phyloP scores from a whole-genome alignment of 306 rosid genomes.

The Gastrolobium villosum region DNA sequence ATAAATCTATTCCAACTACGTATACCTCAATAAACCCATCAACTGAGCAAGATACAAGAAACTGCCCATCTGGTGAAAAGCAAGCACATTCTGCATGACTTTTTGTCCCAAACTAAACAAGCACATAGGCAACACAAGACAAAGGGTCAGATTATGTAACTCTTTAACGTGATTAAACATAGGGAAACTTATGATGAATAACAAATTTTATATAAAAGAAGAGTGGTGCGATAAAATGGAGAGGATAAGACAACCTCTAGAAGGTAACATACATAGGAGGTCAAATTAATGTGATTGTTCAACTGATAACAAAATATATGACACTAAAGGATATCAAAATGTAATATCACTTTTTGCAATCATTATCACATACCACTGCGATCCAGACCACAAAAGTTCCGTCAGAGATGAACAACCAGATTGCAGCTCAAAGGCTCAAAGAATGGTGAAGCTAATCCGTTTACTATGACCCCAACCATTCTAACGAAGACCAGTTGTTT shows the following conservation, averaged over 20 bases:
- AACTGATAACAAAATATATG: slow-evolving; percentile 6
- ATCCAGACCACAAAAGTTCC: neutral
- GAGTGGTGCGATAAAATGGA: neutral
- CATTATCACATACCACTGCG: neutral
- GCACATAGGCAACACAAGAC: slow-evolving; percentile 41
- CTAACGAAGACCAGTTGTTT: neutral
- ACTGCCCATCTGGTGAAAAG: slow-evolving; percentile 99
- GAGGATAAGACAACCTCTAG: slow-evolving; percentile 15
- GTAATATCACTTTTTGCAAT: slow-evolving; percentile 5
- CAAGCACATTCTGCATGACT: slow-evolving; percentile 97
- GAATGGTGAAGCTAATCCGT: neutral
- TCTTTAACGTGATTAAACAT: neutral
- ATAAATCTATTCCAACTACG: slow-evolving; percentile 27
- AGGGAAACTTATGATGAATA: neutral
- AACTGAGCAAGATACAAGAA: slow-evolving; percentile 92
- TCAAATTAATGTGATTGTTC: slow-evolving; percentile 13
- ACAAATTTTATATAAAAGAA: slow-evolving; percentile 22
- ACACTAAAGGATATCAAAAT: slow-evolving; percentile 20
- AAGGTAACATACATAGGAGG: slow-evolving; percentile 20
- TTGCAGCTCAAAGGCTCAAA: slow-evolving; percentile 22
- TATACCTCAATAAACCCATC: slow-evolving; percentile 98
- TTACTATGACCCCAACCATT: neutral
- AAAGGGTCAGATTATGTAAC: slow-evolving; percentile 31
- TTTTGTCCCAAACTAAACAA: slow-evolving; percentile 87
- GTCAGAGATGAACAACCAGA: neutral